These are phyloP conservation scores for Reutealis trisperma DNA, from an alignment of 345 rosid species.

Conservation along the genomic window DNA sequence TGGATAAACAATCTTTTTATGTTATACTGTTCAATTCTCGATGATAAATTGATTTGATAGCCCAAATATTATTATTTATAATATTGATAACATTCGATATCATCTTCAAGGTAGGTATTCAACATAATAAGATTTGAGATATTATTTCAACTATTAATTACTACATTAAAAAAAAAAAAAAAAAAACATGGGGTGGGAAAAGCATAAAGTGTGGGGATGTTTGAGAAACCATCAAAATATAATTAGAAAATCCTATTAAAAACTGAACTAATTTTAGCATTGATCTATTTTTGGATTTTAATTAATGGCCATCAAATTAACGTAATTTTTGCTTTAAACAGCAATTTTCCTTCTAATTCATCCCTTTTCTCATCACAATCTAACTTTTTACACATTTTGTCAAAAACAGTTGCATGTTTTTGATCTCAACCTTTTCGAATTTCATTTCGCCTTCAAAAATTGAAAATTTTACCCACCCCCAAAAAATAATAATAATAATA, in stretches of 20 bases:
- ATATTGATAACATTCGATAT: too few relatives aligned
- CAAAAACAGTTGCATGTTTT: conserved; percentile 13
- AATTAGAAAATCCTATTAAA: conserved; percentile 18
- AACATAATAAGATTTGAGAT: too few relatives aligned
- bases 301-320: conserved; percentile 19
- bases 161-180: too few relatives aligned
- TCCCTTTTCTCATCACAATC: conserved; percentile 20
- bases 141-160: too few relatives aligned
- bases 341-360: conserved; percentile 4
- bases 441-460: not conserved
- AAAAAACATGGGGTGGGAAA: too few relatives aligned
- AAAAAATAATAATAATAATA: not conserved
- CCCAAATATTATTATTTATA: too few relatives aligned
- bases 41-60: too few relatives aligned
- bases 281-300: conserved; percentile 29
- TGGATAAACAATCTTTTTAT: too few relatives aligned
- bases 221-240: not conserved
- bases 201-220: too few relatives aligned
- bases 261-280: conserved; percentile 29
- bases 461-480: not conserved
- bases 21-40: too few relatives aligned
- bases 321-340: conserved; percentile 9
- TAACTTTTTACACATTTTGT: conserved; percentile 13
- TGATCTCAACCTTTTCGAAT: not conserved
- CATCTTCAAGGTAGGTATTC: too few relatives aligned